Conservation (phyloP, 2,329 filamentous ascomycete species). For the Scleromitrula shiraiana region DNA sequence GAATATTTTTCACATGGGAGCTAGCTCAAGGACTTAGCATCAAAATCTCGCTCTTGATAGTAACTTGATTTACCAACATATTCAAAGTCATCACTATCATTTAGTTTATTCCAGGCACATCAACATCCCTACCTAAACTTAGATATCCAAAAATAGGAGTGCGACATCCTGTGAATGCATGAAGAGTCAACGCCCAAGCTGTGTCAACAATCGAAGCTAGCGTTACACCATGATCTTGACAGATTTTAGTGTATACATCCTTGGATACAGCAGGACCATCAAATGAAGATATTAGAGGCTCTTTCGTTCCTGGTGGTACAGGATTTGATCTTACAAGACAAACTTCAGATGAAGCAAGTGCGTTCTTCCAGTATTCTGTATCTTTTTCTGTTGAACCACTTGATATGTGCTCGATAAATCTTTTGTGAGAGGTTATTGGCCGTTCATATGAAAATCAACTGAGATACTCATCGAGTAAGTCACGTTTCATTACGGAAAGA, state of each 20-base stretch:
- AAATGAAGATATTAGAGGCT: not conserved
- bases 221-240: slow-evolving; percentile 29
- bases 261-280: not conserved
- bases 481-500: slow-evolving; percentile 37
- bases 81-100: slow-evolving; percentile 11
- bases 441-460: slow-evolving; percentile 29
- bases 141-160: slow-evolving; percentile 35
- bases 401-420: not conserved
- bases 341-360: not conserved
- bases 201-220: not conserved
- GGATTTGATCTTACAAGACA: not conserved
- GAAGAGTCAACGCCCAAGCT: slow-evolving; percentile 33
- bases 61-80: slow-evolving; percentile 1
- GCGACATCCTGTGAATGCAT: slow-evolving; percentile 32
- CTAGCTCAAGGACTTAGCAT: too few species aligned
- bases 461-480: slow-evolving; percentile 29
- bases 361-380: not conserved
- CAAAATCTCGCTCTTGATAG: not conserved
- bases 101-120: slow-evolving; percentile 6
- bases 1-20: too few species aligned
- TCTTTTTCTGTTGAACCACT: not conserved
- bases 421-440: not conserved
- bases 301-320: not conserved
- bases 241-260: slow-evolving; percentile 22
- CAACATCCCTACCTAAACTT: slow-evolving; percentile 23